Percentiles rank a stretch among this genome's conserved stretches.
Conservation (phyloP, 2,329 filamentous ascomycete genomes). For the Pseudopyricularia cyperi region DNA sequence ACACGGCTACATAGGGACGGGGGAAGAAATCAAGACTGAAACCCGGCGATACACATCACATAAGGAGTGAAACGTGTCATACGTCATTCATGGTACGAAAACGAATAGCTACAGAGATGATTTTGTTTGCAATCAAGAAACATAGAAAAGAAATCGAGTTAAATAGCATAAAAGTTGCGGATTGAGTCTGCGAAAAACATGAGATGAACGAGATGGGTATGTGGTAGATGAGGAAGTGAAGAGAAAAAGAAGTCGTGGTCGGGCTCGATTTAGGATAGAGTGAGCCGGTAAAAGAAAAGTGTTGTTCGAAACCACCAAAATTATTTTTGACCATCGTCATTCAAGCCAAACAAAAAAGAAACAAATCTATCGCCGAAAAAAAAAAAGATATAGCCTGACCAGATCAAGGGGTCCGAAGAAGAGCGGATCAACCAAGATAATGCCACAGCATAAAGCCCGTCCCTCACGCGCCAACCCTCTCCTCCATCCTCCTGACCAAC, state of each 20-base stretch:
- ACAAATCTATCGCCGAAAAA: background rate
- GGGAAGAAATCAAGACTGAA: no score
- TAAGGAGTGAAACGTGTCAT: no score
- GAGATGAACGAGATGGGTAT: no score
- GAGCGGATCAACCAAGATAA: background rate
- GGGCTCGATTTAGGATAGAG: background rate
- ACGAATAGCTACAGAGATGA: no score
- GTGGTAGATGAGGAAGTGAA: background rate
- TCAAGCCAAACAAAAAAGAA: no score
- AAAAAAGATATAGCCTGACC: background rate
- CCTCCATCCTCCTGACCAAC: constrained; percentile 41
- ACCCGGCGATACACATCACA: no score
- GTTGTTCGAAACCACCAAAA: background rate
- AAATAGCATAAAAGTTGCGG: no score
- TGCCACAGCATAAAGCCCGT: background rate
- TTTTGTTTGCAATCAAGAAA: no score
- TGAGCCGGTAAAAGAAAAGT: background rate
- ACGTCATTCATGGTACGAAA: no score
- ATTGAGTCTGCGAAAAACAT: no score
- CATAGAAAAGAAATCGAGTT: no score
- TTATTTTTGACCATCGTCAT: background rate
- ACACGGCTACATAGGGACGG: no score
- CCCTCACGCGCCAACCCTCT: constrained; percentile 12
- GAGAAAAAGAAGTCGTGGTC: background rate
- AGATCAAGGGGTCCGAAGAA: background rate